These are phyloP conservation scores for Cercospora zeae-maydis DNA, from an alignment of 2,329 filamentous ascomycete species.

Conservation along the genomic window DNA sequence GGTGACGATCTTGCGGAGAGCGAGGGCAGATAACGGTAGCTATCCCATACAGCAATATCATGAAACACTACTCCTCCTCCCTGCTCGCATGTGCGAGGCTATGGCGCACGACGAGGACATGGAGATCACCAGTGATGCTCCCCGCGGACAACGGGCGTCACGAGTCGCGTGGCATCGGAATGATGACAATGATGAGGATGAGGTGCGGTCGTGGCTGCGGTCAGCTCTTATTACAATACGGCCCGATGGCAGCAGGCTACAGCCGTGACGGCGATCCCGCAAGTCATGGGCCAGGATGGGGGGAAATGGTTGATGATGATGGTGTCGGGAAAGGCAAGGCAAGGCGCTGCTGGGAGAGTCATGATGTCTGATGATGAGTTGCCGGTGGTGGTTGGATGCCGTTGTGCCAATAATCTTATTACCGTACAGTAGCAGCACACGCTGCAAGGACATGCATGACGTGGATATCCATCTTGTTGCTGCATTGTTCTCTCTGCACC, in stretches of 20 bases:
- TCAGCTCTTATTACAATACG: too few species aligned
- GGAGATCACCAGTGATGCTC: too few species aligned
- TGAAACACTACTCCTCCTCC: neutral
- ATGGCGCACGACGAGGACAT: neutral
- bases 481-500: neutral
- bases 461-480: too few species aligned
- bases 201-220: conserved; percentile 1
- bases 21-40: neutral
- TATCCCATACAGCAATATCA: neutral
- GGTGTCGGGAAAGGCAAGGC: neutral
- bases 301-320: neutral
- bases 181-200: conserved; percentile 1
- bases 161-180: neutral
- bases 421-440: too few species aligned
- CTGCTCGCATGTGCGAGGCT: neutral
- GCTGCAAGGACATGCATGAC: too few species aligned
- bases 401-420: too few species aligned
- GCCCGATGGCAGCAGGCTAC: too few species aligned
- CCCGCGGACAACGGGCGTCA: too few species aligned
- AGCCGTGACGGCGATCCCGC: neutral
- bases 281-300: neutral
- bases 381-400: too few species aligned
- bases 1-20: neutral
- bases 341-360: neutral
- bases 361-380: too few species aligned